Evolutionary conservation across 2,329 filamentous ascomycete species (phyloP).

Genomic region (Lizonia empirigonia): DNA sequence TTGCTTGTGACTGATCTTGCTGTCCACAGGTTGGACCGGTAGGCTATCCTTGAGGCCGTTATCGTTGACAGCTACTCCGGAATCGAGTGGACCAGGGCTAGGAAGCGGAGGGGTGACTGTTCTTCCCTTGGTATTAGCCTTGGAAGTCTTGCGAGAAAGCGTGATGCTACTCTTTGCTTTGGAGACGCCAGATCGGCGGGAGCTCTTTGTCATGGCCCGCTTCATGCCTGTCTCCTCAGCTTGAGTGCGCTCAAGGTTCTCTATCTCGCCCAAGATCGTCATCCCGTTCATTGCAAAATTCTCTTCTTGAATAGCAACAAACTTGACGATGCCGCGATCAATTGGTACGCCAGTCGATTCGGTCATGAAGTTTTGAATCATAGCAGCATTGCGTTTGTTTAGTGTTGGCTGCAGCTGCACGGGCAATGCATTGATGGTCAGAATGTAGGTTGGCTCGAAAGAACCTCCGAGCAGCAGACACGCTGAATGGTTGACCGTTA

Average conservation of each 20-base stretch:
- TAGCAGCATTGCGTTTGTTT: slow-evolving; percentile 79
- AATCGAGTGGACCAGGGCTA: slow-evolving; percentile 45
- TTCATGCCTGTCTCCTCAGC: slow-evolving; percentile 52
- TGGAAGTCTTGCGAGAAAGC: slow-evolving; percentile 42
- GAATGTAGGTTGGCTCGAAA: slow-evolving; percentile 78
- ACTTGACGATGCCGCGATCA: slow-evolving; percentile 74
- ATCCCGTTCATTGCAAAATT: slow-evolving; percentile 73
- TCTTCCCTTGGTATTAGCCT: slow-evolving; percentile 34
- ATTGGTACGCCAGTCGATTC: slow-evolving; percentile 70
- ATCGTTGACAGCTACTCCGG: slow-evolving; percentile 42
- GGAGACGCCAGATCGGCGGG: slow-evolving; percentile 39
- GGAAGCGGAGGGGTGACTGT: slow-evolving; percentile 40
- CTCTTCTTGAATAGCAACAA: slow-evolving; percentile 71
- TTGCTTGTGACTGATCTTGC: slow-evolving; percentile 29
- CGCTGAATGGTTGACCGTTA: slow-evolving; percentile 75
- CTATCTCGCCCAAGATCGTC: slow-evolving; percentile 71
- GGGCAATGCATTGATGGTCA: slow-evolving; percentile 74
- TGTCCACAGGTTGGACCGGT: slow-evolving; percentile 24
- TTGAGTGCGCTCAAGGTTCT: slow-evolving; percentile 59
- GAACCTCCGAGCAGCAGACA: slow-evolving; percentile 77
- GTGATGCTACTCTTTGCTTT: slow-evolving; percentile 48
- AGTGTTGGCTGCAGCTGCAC: slow-evolving; percentile 71
- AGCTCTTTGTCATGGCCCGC: slow-evolving; percentile 48
- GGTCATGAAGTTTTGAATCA: slow-evolving; percentile 77
- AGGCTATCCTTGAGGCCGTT: slow-evolving; percentile 25